A percentile compares a stretch with the other conserved stretches of the same genome.
Evolutionary conservation across 495 filamentous ascomycete genomes (phyloP).

Genomic region (Cercophora newfieldiana): DNA sequence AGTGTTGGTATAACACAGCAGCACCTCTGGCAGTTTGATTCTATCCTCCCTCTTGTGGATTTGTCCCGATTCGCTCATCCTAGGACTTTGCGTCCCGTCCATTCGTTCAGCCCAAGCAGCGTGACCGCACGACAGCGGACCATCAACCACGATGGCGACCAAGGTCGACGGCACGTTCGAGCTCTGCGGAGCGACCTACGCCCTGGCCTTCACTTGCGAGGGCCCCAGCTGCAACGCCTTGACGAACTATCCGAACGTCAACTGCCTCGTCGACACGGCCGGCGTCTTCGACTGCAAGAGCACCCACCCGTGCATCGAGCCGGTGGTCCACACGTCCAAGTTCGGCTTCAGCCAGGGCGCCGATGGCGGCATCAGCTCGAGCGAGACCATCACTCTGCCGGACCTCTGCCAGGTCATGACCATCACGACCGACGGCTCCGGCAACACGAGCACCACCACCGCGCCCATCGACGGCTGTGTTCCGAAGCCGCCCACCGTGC

Average conservation of each 20-base stretch:
- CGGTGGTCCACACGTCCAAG: neutral
- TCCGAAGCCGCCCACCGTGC: neutral
- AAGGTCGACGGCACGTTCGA: neutral
- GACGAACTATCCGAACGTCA: neutral
- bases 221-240: neutral
- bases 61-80: no score
- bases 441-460: neutral
- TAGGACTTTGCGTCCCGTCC: no score
- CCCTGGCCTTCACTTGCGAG: neutral
- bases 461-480: neutral
- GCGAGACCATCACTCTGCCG: neutral
- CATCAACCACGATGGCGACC: neutral
- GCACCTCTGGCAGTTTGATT: no score
- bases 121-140: no score
- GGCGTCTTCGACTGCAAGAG: neutral
- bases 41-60: no score
- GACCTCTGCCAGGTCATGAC: neutral
- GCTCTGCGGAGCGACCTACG: neutral
- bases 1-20: no score
- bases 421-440: neutral
- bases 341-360: neutral
- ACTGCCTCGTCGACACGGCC: neutral
- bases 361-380: neutral
- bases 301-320: neutral
- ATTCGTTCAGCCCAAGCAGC: no score